phyloP scores from a whole-genome alignment of 1,284 basidiomycete species.

The Microbotryum violaceum region DNA sequence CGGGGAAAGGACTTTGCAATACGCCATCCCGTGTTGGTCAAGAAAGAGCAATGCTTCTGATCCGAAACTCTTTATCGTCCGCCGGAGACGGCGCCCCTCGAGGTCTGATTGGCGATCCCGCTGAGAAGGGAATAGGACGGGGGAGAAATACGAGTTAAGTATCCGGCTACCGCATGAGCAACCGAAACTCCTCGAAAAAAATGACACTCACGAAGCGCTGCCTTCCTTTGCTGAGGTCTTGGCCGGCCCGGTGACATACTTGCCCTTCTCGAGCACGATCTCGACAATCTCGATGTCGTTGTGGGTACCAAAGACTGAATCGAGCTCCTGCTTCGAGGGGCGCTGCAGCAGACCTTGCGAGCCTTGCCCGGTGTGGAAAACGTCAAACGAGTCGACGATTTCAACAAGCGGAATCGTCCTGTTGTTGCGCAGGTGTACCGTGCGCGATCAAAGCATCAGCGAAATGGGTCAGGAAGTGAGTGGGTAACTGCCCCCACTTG shows the following conservation, averaged over 20 bases:
- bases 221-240: conserved; percentile 19
- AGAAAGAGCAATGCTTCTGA: too few species aligned
- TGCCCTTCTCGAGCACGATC: conserved; percentile 38
- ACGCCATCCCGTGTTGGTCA: too few species aligned
- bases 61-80: too few species aligned
- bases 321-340: conserved; percentile 42
- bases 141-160: too few species aligned
- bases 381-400: conserved; percentile 42
- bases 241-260: conserved; percentile 20
- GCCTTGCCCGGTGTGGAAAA: conserved; percentile 41
- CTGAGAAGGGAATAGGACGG: too few species aligned
- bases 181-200: too few species aligned
- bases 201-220: background rate
- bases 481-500: too few species aligned
- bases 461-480: background rate
- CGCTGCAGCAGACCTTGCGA: conserved; percentile 42
- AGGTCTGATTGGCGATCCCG: too few species aligned
- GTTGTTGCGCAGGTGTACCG: background rate
- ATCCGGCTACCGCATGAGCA: too few species aligned
- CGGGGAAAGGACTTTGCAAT: too few species aligned
- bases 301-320: conserved; percentile 38
- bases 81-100: too few species aligned
- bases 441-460: background rate
- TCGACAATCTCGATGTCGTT: conserved; percentile 40
- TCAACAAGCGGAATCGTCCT: conserved; percentile 42